These are phyloP conservation scores for Lichtheimia ornata DNA, from an alignment of 371 early-diverging fungal genomes.

Conservation along the genomic window DNA sequence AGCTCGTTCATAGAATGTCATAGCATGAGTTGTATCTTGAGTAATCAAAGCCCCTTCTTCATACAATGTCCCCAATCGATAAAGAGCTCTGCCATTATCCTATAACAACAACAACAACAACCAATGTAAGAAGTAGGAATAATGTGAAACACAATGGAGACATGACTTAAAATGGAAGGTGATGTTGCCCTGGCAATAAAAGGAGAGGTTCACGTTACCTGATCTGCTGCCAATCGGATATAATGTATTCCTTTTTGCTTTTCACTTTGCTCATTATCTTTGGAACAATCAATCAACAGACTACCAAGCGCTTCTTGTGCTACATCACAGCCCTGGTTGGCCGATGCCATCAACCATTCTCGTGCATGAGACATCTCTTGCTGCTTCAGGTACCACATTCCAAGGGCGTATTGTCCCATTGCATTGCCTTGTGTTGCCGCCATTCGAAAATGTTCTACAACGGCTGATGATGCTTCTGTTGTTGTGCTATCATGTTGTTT, in stretches of 20 bases:
- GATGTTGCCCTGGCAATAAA: neutral
- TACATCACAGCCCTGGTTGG: slow-evolving; percentile 38
- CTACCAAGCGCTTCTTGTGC: slow-evolving; percentile 52
- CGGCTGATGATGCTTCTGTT: neutral
- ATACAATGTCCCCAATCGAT: slow-evolving; percentile 11
- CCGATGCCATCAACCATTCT: slow-evolving; percentile 19
- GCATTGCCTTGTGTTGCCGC: slow-evolving; percentile 26
- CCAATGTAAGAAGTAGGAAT: neutral
- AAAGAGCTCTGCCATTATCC: slow-evolving; percentile 10
- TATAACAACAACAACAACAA: neutral
- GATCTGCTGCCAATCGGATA: slow-evolving; percentile 18
- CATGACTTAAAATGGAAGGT: neutral
- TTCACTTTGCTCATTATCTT: neutral
- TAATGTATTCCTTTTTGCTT: slow-evolving; percentile 5
- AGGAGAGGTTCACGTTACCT: slow-evolving; percentile 4
- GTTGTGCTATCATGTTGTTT: neutral
- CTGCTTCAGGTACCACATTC: slow-evolving; percentile 22
- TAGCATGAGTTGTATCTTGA: slow-evolving; percentile 6
- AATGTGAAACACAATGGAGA: neutral
- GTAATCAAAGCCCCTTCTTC: slow-evolving; percentile 4
- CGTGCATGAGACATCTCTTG: slow-evolving; percentile 6
- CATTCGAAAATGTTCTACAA: neutral
- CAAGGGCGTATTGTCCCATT: slow-evolving; percentile 37
- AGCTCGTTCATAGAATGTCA: slow-evolving; percentile 9
- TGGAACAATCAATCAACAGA: slow-evolving; percentile 26